Evolutionary conservation across 176 grass and related monocot species (phyloP), one percentile per base, ranked within the genome.

Genomic region (Luzula sylvatica): DNA sequence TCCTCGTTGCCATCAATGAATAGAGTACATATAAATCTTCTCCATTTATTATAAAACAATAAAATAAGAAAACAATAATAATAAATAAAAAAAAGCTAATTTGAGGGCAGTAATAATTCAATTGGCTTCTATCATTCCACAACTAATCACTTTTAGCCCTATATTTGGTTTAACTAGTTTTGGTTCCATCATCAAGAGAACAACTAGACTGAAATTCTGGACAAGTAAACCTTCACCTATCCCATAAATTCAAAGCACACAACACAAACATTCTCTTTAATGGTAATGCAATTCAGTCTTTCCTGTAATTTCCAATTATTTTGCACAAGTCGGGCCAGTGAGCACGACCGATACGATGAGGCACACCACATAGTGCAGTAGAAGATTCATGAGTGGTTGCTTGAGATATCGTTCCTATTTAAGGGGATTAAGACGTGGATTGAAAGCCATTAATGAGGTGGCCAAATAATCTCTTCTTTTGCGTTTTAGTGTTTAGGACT

Each of bases 171-270:
- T 25, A 29, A 30, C 26, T 23, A 13, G 13, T 51, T 27, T 55
- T 28, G 11, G 35, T 42, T 58, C n/a, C 14, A 25, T 20, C 12
- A 30, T 30, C 55, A 58, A 3, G 19, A 12, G 32, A 27, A 61
- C 43, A 61, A 61, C 43, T 27, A 45, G 43, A 61, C 22, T 42
- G 21, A 27, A 61, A 61, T 46, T 61, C 11, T 1, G 40, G 57
- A 45, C 22, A 61, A 61, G 57, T 61, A 61, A 61, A 45, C 57
- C 17, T n/a, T n/a, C 19, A 8, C 20, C 16, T 42, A 61, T 61
- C 39, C 5, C 30, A 35, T 9, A 42, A 2, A 11, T 11, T 3
- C 6, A 18, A 58, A 58, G 14, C 18, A 14, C 9, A 41, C 30
- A 35, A 35, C 7, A 32, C n/a, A n/a, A n/a, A 7, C 9, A 35